Evolutionary conservation across 768 basidiomycete species (phyloP), one percentile per base, ranked within the genome.

Genomic region (Lentinula lateritia): DNA sequence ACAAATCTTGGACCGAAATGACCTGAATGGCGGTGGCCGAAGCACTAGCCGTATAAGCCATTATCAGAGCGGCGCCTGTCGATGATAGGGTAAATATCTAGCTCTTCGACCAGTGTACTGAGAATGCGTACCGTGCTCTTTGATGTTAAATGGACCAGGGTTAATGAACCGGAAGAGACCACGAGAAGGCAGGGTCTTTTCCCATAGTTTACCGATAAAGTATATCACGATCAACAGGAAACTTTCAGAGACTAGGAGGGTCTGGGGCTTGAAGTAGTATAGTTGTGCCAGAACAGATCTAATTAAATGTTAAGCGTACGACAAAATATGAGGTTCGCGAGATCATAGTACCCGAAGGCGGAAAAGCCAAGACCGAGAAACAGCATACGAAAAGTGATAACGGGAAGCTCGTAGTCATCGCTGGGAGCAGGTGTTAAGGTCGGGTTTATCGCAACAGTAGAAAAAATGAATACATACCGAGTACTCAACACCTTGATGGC

Each of bases 291-390:
- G 65, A 32, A 74, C 71, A 52, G 64, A 58, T 32, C 64, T 63
- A 16, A 18, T 36, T 35, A 10, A 10, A 45, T 16, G 32, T 9
- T 6, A 10, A 42, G 55, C 28, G 23, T 20, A 57, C 23, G 12
- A 41, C 28, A 58, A 45, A 52, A 52, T n/a, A 38, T 36, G 62
- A 28, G 28, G 28, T 28, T 28, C 28, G 28, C 28, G 28, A 28
- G 23, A 34, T 43, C 66, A 50, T 32, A 75, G 61, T 57, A 74
- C 71, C 77, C 76, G 62, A 78, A 78, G 8, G 74, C 71, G 32
- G 74, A 73, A 63, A 78, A 73, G 36, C 76, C 77, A 45, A 76
- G 68, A 34, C 75, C 75, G 15, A 78, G 71, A 68, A 78, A 69
- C 65, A 75, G 65, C 13, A 75, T 73, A 41, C 77, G 73, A 71